phyloP scores from a whole-genome alignment of 371 early-diverging fungal genomes.

The Nematocida displodere region DNA sequence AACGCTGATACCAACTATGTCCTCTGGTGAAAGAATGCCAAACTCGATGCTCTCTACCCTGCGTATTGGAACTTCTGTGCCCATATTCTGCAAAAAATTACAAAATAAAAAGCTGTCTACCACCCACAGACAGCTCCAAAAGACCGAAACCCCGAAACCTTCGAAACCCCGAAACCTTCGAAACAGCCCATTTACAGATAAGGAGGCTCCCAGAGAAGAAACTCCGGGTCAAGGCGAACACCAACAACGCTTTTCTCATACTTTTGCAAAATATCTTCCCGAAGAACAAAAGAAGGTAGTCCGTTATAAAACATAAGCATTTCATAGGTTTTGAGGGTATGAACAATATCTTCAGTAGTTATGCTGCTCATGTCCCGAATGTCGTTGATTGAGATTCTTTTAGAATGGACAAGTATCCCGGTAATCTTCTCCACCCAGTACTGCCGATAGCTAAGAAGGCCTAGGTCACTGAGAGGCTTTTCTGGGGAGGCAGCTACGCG shows the following conservation, averaged over 20 bases:
- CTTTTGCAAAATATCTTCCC: slow-evolving; percentile 72
- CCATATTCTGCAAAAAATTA: slow-evolving; percentile 1
- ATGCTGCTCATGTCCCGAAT: slow-evolving; percentile 76
- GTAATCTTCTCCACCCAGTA: slow-evolving; percentile 72
- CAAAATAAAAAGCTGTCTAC: slow-evolving; percentile 17
- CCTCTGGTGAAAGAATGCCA: slow-evolving; percentile 64
- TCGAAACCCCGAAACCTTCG: too few relatives aligned
- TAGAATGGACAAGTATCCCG: slow-evolving; percentile 43
- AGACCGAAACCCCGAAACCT: too few relatives aligned
- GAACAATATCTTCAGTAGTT: slow-evolving; percentile 81
- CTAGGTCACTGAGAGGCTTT: slow-evolving; percentile 92
- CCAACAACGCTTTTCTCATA: slow-evolving; percentile 29
- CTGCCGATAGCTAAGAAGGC: slow-evolving; percentile 72
- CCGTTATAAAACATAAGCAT: slow-evolving; percentile 84
- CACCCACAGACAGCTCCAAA: too few relatives aligned
- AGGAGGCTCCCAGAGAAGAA: slow-evolving; percentile 34
- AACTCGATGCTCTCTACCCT: slow-evolving; percentile 55
- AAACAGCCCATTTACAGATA: neutral
- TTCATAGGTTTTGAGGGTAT: slow-evolving; percentile 80
- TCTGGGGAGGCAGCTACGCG: slow-evolving; percentile 89
- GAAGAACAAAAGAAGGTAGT: slow-evolving; percentile 78
- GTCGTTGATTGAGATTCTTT: slow-evolving; percentile 70
- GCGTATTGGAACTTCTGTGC: slow-evolving; percentile 12
- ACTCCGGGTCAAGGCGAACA: slow-evolving; percentile 41
- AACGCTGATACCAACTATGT: slow-evolving; percentile 80